Evolutionary conservation across 192 early-diverging fungal species (phyloP).

Genomic region (Podochytrium sp.): DNA sequence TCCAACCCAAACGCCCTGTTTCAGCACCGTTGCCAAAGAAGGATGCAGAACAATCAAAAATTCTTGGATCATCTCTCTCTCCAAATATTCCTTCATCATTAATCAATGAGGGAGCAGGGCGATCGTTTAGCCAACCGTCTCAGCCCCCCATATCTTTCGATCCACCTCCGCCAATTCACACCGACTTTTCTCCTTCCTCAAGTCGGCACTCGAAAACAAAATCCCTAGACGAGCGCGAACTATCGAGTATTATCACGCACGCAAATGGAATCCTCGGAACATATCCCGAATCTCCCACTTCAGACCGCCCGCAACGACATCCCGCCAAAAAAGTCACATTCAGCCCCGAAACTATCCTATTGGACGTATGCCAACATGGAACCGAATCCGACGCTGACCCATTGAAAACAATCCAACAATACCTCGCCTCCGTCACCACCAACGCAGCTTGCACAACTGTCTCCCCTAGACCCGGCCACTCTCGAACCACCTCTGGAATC

Average conservation of each 20-base stretch:
- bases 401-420: not conserved
- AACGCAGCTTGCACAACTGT: not conserved
- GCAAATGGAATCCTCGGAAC: not conserved
- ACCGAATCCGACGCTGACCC: conserved; percentile 10
- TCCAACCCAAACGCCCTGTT: not conserved
- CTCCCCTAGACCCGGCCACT: not conserved
- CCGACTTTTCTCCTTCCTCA: not conserved
- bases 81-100: not conserved
- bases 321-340: conserved; percentile 43
- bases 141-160: not conserved
- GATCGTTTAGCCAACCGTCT: not conserved
- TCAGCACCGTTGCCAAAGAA: too few relatives aligned
- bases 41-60: too few relatives aligned
- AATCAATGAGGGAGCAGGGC: not conserved
- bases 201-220: conserved; percentile 14
- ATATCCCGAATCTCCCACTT: not conserved
- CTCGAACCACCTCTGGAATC: conserved; percentile 11
- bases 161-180: not conserved
- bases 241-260: not conserved
- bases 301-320: not conserved
- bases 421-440: not conserved
- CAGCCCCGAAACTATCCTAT: conserved; percentile 39
- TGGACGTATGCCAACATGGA: conserved; percentile 47
- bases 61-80: not conserved
- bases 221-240: not conserved